phyloP scores from a whole-genome alignment of 768 basidiomycete genomes.

The Tricholoma flavovirens region DNA sequence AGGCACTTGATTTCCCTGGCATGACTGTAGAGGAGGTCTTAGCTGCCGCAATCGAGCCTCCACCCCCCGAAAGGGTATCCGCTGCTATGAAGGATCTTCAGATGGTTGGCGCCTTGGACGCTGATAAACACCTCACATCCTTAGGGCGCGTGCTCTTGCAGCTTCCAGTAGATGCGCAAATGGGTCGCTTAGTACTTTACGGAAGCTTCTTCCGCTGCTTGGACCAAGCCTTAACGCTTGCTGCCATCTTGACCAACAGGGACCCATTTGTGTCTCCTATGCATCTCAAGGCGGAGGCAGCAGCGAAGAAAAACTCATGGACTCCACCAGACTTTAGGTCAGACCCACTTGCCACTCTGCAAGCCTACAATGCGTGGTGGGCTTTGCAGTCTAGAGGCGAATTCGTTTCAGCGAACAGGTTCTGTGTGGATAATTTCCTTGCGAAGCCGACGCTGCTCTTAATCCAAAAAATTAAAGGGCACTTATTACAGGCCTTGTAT shows the following conservation, averaged over 20 bases:
- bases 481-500: slow-evolving; percentile 72
- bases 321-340: slow-evolving; percentile 75
- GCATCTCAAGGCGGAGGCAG: slow-evolving; percentile 65
- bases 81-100: slow-evolving; percentile 76
- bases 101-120: slow-evolving; percentile 85
- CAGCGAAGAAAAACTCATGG: slow-evolving; percentile 73
- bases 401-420: slow-evolving; percentile 61
- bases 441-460: slow-evolving; percentile 77
- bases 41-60: slow-evolving; percentile 81
- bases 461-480: slow-evolving; percentile 75
- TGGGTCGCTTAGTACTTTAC: slow-evolving; percentile 85
- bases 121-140: slow-evolving; percentile 70
- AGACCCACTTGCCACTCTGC: slow-evolving; percentile 72
- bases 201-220: slow-evolving; percentile 93
- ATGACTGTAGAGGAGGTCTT: slow-evolving; percentile 87
- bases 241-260: slow-evolving; percentile 85
- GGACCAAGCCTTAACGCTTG: slow-evolving; percentile 80
- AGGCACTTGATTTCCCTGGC: slow-evolving; percentile 83
- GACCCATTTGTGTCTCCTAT: slow-evolving; percentile 88
- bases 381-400: slow-evolving; percentile 60
- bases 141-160: slow-evolving; percentile 86
- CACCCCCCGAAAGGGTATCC: slow-evolving; percentile 64
- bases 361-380: slow-evolving; percentile 83
- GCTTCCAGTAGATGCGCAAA: slow-evolving; percentile 83
- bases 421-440: slow-evolving; percentile 83